A percentile compares a stretch with the other conserved stretches of the same genome.
Conservation (phyloP, 2,329 filamentous ascomycete species). For the Phoma sp. region DNA sequence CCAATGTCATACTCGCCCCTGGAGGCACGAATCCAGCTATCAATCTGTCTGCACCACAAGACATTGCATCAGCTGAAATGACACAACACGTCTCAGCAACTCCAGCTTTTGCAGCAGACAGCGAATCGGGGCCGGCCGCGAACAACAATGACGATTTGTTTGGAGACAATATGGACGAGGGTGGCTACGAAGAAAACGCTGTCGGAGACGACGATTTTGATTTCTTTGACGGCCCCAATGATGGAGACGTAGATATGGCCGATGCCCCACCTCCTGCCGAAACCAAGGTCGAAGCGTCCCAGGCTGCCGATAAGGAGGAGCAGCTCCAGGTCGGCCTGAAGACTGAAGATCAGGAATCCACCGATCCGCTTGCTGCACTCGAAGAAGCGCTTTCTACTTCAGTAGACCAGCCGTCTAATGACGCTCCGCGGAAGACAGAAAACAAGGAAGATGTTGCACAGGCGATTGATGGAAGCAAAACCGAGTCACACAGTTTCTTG, state of each 20-base stretch:
- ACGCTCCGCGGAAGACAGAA: neutral
- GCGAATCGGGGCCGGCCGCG: conserved; percentile 32
- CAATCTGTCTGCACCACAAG: conserved; percentile 40
- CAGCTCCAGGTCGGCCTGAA: conserved; percentile 3
- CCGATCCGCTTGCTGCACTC: conserved; percentile 37
- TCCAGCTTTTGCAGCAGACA: conserved; percentile 26
- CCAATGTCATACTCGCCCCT: conserved; percentile 37
- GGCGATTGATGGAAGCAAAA: neutral
- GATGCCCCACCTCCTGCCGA: conserved; percentile 32
- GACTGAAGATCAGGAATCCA: conserved; percentile 25
- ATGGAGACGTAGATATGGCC: conserved; percentile 45
- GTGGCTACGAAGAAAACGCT: conserved; percentile 74
- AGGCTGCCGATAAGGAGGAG: neutral
- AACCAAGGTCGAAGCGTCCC: conserved; percentile 16
- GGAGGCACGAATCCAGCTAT: conserved; percentile 41
- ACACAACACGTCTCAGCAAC: conserved; percentile 31
- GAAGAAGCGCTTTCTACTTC: conserved; percentile 36
- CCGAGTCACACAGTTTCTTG: neutral
- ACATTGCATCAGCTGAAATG: conserved; percentile 24
- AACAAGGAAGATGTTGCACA: neutral
- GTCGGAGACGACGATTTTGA: conserved; percentile 85
- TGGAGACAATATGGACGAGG: conserved; percentile 68
- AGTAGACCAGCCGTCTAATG: neutral
- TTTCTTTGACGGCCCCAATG: conserved; percentile 74
- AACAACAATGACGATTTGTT: conserved; percentile 64